A percentile compares a stretch with the other conserved stretches of the same genome.
Conservation (phyloP, 768 basidiomycete species). For the Termitomyces sp. region DNA sequence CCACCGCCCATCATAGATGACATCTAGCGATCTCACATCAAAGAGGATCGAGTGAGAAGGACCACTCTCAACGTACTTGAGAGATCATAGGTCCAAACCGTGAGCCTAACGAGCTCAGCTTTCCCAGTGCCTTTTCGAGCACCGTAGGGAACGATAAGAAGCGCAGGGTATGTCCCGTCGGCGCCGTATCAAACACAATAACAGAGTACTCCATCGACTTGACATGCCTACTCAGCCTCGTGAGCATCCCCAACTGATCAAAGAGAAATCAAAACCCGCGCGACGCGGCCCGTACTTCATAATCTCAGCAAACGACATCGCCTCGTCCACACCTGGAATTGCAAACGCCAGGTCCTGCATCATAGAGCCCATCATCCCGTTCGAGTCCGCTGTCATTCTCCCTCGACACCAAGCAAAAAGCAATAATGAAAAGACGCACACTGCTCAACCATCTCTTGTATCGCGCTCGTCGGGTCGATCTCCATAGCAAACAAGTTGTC, state of each 20-base stretch:
- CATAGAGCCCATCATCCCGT: conserved; percentile 97
- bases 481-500: conserved; percentile 98
- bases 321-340: conserved; percentile 98
- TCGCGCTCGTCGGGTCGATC: conserved; percentile 95
- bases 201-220: conserved; percentile 99
- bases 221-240: conserved; percentile 70
- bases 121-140: conserved; percentile 94
- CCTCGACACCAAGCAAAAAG: background rate
- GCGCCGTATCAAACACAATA: conserved; percentile 98
- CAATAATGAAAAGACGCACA: conserved; percentile 43
- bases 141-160: conserved; percentile 99
- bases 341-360: conserved; percentile 99
- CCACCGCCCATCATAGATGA: conserved; percentile 95
- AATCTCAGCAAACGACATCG: conserved; percentile 99
- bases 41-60: background rate
- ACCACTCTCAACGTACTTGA: conserved; percentile 38
- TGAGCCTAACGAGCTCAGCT: conserved; percentile 88
- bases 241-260: background rate
- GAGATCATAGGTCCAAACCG: conserved; percentile 97
- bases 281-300: conserved; percentile 74
- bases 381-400: conserved; percentile 60
- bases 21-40: conserved; percentile 47
- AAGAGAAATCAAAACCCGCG: background rate
- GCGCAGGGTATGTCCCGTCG: conserved; percentile 96
- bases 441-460: conserved; percentile 99